These are phyloP conservation scores for Eimeria brunetti DNA, from an alignment of 169 alveolate genomes.

Conservation along the genomic window DNA sequence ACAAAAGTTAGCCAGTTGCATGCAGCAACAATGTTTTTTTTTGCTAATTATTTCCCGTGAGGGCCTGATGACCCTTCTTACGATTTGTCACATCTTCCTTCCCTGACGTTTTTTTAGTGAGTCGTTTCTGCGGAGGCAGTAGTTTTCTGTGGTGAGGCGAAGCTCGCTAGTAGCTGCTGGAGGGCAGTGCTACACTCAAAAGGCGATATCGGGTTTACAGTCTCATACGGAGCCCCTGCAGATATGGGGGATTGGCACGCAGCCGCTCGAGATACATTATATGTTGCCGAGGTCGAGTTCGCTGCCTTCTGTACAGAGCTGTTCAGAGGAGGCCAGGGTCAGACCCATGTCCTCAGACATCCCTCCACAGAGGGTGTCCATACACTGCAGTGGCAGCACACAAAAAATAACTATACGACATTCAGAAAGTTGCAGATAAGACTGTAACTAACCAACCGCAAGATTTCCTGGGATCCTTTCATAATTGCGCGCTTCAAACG, in stretches of 20 bases:
- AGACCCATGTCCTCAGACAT: slow-evolving; percentile 61
- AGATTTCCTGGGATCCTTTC: not conserved
- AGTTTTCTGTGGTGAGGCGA: not conserved
- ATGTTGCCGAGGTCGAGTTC: slow-evolving; percentile 18
- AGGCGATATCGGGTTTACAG: not conserved
- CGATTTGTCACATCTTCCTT: not conserved
- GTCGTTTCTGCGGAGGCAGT: not conserved
- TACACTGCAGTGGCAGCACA: slow-evolving; percentile 19
- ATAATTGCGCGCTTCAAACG: not conserved
- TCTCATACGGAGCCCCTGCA: not conserved
- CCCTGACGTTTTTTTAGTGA: not conserved
- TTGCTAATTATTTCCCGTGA: not conserved
- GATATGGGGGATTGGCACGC: not conserved
- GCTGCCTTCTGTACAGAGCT: slow-evolving; percentile 61
- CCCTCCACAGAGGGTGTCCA: slow-evolving; percentile 60
- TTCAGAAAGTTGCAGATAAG: not conserved
- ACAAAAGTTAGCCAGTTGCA: not conserved
- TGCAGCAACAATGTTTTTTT: not conserved
- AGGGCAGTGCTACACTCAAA: not conserved
- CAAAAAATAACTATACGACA: not conserved
- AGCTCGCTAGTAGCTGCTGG: not conserved
- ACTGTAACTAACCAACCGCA: not conserved
- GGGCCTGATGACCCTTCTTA: not conserved
- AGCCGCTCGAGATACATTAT: not conserved
- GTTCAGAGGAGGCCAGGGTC: slow-evolving; percentile 65